A percentile compares a stretch with the other conserved stretches of the same genome.
These are phyloP conservation scores for Hypsizygus marmoreus DNA, from an alignment of 768 basidiomycete species.

Conservation along the genomic window DNA sequence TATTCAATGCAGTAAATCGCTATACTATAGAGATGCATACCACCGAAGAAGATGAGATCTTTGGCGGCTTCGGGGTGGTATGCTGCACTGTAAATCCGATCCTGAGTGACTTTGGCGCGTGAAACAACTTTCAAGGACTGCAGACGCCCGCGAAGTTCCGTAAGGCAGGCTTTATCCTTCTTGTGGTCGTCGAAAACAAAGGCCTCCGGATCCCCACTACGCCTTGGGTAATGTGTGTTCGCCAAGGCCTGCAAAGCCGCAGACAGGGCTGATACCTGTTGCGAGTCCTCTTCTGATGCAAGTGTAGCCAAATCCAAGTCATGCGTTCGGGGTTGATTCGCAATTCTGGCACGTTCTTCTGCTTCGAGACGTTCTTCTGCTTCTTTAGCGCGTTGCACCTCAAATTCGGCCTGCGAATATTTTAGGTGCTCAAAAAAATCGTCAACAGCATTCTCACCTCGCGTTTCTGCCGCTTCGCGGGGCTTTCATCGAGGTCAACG, in stretches of 20 bases:
- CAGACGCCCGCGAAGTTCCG: conserved; percentile 56
- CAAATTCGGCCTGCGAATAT: conserved; percentile 46
- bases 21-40: conserved; percentile 34
- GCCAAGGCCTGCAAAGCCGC: conserved; percentile 43
- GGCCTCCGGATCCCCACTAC: conserved; percentile 47
- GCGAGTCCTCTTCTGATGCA: conserved; percentile 48
- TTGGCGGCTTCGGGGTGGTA: conserved; percentile 82
- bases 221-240: conserved; percentile 36
- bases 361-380: conserved; percentile 63
- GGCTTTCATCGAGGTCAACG: conserved; percentile 64
- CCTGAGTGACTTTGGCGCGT: conserved; percentile 77
- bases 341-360: conserved; percentile 62
- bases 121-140: conserved; percentile 64
- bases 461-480: conserved; percentile 63
- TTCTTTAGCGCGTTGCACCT: conserved; percentile 49
- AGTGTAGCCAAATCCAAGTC: conserved; percentile 63
- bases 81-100: conserved; percentile 74
- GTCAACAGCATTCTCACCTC: conserved; percentile 43
- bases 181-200: conserved; percentile 52
- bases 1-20: not conserved
- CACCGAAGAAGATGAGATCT: conserved; percentile 87
- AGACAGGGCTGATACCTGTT: conserved; percentile 50
- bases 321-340: conserved; percentile 69
- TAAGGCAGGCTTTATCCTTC: conserved; percentile 49
- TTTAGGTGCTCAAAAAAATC: not conserved